Percentiles rank a stretch among this genome's conserved stretches.
phyloP scores from a whole-genome alignment of 176 grass and related monocot species.

The Carex pumila region DNA sequence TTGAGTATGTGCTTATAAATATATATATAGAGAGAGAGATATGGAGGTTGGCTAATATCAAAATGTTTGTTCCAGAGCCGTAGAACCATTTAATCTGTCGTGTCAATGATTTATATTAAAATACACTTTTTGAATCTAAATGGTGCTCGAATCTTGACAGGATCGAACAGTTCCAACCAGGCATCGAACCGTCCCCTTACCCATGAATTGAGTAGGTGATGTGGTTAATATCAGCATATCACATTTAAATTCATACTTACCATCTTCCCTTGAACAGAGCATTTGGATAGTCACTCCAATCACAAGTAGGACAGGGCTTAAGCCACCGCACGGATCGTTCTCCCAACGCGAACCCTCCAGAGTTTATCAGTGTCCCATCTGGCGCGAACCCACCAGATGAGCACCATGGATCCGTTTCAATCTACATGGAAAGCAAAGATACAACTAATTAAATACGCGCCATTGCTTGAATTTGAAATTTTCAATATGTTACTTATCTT shows the following conservation, averaged over 20 bases:
- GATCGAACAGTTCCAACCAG: too few relatives aligned
- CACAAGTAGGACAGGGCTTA: constrained; percentile 26
- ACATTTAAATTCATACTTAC: not conserved
- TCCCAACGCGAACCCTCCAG: constrained; percentile 21
- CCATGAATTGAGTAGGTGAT: too few relatives aligned
- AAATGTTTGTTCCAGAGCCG: too few relatives aligned
- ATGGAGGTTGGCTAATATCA: too few relatives aligned
- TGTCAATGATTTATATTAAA: too few relatives aligned
- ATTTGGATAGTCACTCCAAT: constrained; percentile 24
- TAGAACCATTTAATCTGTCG: not conserved
- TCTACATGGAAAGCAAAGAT: constrained; percentile 7
- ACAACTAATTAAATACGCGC: not conserved
- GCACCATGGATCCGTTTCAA: constrained; percentile 38
- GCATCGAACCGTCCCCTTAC: too few relatives aligned
- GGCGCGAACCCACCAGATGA: constrained; percentile 30
- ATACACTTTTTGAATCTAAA: too few relatives aligned
- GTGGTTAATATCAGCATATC: not conserved
- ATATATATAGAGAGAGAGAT: too few relatives aligned
- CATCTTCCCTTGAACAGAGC: constrained; percentile 28
- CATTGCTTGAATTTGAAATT: not conserved
- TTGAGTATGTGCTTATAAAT: not conserved
- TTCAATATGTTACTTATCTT: not conserved
- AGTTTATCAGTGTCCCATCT: constrained; percentile 31
- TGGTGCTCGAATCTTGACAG: too few relatives aligned
- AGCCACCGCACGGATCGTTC: constrained; percentile 26